These are phyloP conservation scores for Amylostereum areolatum DNA, from an alignment of 1,284 basidiomycete genomes.

Conservation along the genomic window DNA sequence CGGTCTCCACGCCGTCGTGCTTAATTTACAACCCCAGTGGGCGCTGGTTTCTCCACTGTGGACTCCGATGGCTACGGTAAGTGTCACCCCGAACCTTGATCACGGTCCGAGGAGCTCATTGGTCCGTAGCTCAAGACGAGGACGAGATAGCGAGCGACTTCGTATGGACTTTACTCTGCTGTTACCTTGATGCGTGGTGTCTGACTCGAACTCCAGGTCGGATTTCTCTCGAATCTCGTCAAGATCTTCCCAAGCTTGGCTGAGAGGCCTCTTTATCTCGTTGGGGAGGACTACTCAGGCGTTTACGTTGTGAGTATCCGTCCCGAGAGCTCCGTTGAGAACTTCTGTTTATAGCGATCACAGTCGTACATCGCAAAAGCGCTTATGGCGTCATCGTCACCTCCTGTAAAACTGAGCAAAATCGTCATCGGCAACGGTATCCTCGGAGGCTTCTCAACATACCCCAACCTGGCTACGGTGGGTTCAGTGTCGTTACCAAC, in stretches of 20 bases:
- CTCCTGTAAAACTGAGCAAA: constrained; percentile 63
- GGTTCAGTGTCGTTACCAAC: constrained; percentile 12
- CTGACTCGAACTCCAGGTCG: constrained; percentile 36
- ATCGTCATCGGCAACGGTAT: constrained; percentile 68
- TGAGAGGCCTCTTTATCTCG: constrained; percentile 52
- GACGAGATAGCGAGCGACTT: constrained; percentile 67
- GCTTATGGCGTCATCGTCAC: constrained; percentile 53
- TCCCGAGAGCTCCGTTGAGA: no score
- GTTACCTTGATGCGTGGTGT: not conserved
- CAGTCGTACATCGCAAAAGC: constrained; percentile 71
- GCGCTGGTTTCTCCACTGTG: constrained; percentile 60
- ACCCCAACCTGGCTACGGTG: constrained; percentile 49
- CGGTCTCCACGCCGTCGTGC: constrained; percentile 7
- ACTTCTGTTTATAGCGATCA: no score
- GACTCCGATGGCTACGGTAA: constrained; percentile 53
- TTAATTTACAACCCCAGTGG: constrained; percentile 26
- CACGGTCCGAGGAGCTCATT: constrained; percentile 3
- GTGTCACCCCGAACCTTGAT: constrained; percentile 13
- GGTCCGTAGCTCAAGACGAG: constrained; percentile 47
- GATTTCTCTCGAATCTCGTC: constrained; percentile 60
- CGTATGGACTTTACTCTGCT: constrained; percentile 31
- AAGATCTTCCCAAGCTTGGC: constrained; percentile 61
- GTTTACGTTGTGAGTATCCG: constrained; percentile 46
- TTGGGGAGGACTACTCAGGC: constrained; percentile 66
- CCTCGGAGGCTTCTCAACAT: constrained; percentile 41